phyloP scores from a whole-genome alignment of 129 eudicot species.

The Flaveria ramosissima region DNA sequence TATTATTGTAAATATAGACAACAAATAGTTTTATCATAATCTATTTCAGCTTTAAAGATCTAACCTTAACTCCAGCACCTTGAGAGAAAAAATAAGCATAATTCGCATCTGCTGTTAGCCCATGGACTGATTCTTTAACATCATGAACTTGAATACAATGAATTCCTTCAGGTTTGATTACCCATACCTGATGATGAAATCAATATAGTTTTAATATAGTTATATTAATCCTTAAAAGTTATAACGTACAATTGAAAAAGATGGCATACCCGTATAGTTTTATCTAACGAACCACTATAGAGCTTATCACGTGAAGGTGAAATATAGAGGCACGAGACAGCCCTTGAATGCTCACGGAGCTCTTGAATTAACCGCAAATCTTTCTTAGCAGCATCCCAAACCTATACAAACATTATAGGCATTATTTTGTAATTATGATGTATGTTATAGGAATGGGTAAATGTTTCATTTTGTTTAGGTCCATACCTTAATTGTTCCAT shows the following conservation, averaged over 20 bases:
- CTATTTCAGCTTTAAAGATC: not conserved
- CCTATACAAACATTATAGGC: slow-evolving; percentile 33
- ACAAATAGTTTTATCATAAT: not conserved
- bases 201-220: not conserved
- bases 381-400: slow-evolving; percentile 71
- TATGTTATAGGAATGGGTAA: not conserved
- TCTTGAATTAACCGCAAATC: slow-evolving; percentile 63
- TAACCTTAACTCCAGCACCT: slow-evolving; percentile 74
- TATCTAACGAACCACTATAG: slow-evolving; percentile 80
- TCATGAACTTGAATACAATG: slow-evolving; percentile 78
- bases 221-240: not conserved
- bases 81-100: slow-evolving; percentile 64
- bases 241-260: not conserved
- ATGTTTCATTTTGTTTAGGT: not conserved
- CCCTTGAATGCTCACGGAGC: slow-evolving; percentile 69
- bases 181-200: slow-evolving; percentile 55
- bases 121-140: slow-evolving; percentile 66
- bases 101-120: slow-evolving; percentile 55
- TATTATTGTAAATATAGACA: not conserved
- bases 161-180: slow-evolving; percentile 67
- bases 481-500: slow-evolving; percentile 80
- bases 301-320: slow-evolving; percentile 59
- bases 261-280: slow-evolving; percentile 66
- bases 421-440: not conserved
- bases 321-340: slow-evolving; percentile 65